A percentile compares a stretch with the other conserved stretches of the same genome.
phyloP scores from a whole-genome alignment of 2,329 filamentous ascomycete species.

The Nemania sp. region DNA sequence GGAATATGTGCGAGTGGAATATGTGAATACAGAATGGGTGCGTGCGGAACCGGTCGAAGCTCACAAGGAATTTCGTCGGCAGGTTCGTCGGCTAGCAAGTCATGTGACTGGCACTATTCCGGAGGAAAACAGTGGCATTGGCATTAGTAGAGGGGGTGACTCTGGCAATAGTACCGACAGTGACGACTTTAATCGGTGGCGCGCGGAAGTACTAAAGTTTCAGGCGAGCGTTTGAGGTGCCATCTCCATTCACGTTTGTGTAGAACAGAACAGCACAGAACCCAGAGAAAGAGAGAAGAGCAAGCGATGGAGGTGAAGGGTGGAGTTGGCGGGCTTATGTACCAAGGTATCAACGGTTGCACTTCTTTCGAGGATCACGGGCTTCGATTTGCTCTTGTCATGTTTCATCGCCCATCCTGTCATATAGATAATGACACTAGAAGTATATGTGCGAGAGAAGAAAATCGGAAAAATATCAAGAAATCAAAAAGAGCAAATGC shows the following conservation, averaged over 20 bases:
- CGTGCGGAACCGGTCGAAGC: too few species aligned
- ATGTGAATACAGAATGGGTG: too few species aligned
- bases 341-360: background rate
- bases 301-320: slow-evolving; percentile 10
- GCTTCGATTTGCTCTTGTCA: background rate
- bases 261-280: background rate
- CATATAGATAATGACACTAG: slow-evolving; percentile 10
- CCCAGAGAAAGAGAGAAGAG: slow-evolving; percentile 1
- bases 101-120: too few species aligned
- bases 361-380: background rate
- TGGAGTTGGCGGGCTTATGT: slow-evolving; percentile 6
- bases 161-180: background rate
- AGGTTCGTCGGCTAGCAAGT: too few species aligned
- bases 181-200: background rate
- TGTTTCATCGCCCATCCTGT: slow-evolving; percentile 5
- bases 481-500: too few species aligned
- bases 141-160: slow-evolving; percentile 1
- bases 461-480: slow-evolving; percentile 4
- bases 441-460: slow-evolving; percentile 4
- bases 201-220: slow-evolving; percentile 6
- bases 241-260: slow-evolving; percentile 14
- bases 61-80: too few species aligned
- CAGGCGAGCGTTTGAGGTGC: slow-evolving; percentile 17
- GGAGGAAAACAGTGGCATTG: too few species aligned
- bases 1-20: background rate